Evolutionary conservation across 2,329 filamentous ascomycete species (phyloP), one percentile per base, ranked within the genome.

Genomic region (Calonectria crousiana): DNA sequence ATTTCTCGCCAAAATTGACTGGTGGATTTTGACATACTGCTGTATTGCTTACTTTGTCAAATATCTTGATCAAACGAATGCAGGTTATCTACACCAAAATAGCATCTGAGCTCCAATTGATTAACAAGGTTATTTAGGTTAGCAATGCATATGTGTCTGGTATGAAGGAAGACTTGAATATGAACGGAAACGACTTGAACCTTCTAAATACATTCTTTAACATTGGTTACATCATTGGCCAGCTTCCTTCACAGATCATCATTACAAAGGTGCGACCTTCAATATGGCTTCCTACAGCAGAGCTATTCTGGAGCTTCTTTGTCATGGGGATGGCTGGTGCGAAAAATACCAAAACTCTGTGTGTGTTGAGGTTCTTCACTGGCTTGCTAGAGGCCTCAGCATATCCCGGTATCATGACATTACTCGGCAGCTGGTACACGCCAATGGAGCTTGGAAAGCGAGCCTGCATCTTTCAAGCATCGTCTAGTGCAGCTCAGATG

Each of bases 181-280:
- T 91, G 71, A 85, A 86, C 47, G 85, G 86, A 9, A 91, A 91
- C 76, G 83, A 92, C 69, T 85, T 90, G 28, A 90, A 91, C 73
- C 88, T 90, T 44, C 78, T 85, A 64, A 78, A 79, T 65, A 87
- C 89, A 2, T 87, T 86, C 53, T 92, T 90, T 86, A 91, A 88
- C 0, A 85, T 90, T 1, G 91, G 91, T 32, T 92, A 92, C 75
- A 88, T 91, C 1, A 83, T 92, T 82, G 83, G 84, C 3, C 82
- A 85, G 68, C 79, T 83, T 36, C 83, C 84, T 0, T 83, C 82
- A 11, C 85, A 84, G 64, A 77, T 86, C 49, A 82, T 86, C 76
- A 81, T 84, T 77, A 85, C 82, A 13, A 82, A 82, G 60, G 78
- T 86, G 23, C 82, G 83, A 0, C 84, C 84, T 3, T 84, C 83